A percentile compares a stretch with the other conserved stretches of the same genome.
These are phyloP conservation scores for Apostasia shenzhenica DNA, from an alignment of 106 monocot genomes.

Conservation along the genomic window DNA sequence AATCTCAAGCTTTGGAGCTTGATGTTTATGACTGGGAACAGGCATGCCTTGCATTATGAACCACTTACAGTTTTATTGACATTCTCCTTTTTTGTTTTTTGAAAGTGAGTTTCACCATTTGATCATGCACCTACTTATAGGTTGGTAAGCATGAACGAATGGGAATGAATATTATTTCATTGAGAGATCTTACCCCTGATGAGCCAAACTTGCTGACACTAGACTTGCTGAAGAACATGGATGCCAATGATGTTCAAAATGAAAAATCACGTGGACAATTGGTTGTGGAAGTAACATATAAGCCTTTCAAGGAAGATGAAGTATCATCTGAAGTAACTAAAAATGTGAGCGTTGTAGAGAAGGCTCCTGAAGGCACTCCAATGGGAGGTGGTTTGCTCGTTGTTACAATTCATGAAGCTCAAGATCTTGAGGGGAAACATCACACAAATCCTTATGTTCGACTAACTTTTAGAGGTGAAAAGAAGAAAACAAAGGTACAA, in stretches of 20 bases:
- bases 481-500: conserved; percentile 80
- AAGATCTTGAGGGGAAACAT: conserved; percentile 83
- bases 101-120: not conserved
- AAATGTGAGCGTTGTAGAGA: conserved; percentile 27
- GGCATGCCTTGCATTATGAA: conserved; percentile 19
- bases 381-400: conserved; percentile 76
- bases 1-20: conserved; percentile 72
- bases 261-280: conserved; percentile 49
- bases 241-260: conserved; percentile 37
- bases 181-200: conserved; percentile 71
- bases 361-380: conserved; percentile 64
- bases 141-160: conserved; percentile 83
- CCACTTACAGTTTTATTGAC: not conserved
- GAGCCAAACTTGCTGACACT: conserved; percentile 57
- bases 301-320: conserved; percentile 77
- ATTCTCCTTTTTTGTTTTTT: not conserved
- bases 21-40: conserved; percentile 90
- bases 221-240: conserved; percentile 78
- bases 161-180: conserved; percentile 64
- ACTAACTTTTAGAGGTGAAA: conserved; percentile 71
- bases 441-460: conserved; percentile 81
- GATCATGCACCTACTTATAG: conserved; percentile 19
- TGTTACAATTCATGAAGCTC: conserved; percentile 77
- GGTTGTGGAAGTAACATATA: conserved; percentile 66
- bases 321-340: conserved; percentile 18